phyloP scores from a whole-genome alignment of 169 alveolate species.

The Plasmodium sp. region DNA sequence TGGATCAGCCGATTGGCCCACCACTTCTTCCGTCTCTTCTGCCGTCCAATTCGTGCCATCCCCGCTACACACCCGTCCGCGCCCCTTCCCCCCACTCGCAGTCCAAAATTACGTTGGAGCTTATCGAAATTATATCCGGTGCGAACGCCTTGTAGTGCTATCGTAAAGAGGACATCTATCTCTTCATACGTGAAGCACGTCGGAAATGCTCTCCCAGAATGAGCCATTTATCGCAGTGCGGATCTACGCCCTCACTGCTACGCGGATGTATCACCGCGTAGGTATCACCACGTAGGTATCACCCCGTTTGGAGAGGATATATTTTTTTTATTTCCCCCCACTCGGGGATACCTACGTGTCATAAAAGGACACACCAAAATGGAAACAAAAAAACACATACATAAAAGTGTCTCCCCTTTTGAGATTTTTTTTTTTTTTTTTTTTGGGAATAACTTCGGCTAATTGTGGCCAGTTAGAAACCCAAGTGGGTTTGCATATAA shows the following conservation, averaged over 20 bases:
- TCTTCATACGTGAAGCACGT: not conserved
- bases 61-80: not conserved
- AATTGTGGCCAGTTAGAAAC: not conserved
- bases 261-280: not conserved
- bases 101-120: slow-evolving; percentile 95
- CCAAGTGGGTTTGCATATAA: not conserved
- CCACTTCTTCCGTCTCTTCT: not conserved
- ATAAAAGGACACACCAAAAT: not conserved
- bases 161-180: not conserved
- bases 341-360: not conserved
- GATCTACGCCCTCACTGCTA: not conserved
- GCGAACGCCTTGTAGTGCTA: slow-evolving; percentile 91
- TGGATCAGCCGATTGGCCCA: not conserved
- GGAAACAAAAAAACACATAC: not conserved
- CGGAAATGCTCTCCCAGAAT: not conserved
- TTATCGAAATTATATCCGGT: slow-evolving; percentile 95
- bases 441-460: not conserved
- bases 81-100: not conserved
- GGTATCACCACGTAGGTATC: too few relatives aligned
- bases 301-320: not conserved
- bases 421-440: not conserved
- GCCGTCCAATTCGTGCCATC: not conserved
- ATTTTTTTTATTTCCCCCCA: not conserved
- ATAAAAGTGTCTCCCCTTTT: not conserved
- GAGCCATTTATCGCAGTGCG: not conserved